phyloP scores from a whole-genome alignment of 2,329 filamentous ascomycete species.

The Ophiostoma angusticollis region DNA sequence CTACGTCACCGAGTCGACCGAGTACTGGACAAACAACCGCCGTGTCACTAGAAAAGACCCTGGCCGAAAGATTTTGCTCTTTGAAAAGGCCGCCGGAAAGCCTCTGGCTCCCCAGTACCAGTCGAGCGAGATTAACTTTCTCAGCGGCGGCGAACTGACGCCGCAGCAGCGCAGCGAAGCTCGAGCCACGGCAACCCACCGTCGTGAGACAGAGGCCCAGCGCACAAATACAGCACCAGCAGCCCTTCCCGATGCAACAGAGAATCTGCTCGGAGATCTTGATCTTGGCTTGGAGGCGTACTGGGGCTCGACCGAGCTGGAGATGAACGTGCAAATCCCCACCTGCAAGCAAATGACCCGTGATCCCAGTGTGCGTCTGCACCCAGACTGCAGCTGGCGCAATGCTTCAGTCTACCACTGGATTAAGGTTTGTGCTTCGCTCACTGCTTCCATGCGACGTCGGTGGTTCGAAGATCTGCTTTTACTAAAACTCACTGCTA shows the following conservation, averaged over 20 bases:
- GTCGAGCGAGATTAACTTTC: constrained; percentile 61
- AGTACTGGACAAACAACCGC: constrained; percentile 81
- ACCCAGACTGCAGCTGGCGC: constrained; percentile 87
- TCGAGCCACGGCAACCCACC: constrained; percentile 30
- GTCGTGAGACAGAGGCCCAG: constrained; percentile 42
- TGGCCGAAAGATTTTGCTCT: constrained; percentile 69
- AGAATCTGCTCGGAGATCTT: constrained; percentile 71
- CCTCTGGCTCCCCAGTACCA: constrained; percentile 60
- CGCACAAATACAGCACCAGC: constrained; percentile 26
- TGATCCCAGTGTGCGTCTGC: constrained; percentile 51
- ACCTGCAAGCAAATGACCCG: constrained; percentile 78
- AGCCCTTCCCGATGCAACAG: constrained; percentile 38
- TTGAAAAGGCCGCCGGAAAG: constrained; percentile 78
- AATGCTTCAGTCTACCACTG: constrained; percentile 91
- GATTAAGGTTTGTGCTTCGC: constrained; percentile 63
- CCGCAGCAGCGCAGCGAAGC: constrained; percentile 35
- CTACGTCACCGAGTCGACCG: constrained; percentile 77
- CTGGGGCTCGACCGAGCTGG: constrained; percentile 83
- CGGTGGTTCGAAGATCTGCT: no score
- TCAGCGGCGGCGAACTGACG: constrained; percentile 66
- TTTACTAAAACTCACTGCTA: constrained; percentile 24
- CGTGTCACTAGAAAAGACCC: constrained; percentile 75
- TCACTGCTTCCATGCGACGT: no score
- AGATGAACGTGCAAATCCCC: constrained; percentile 84
- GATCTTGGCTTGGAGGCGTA: constrained; percentile 56